phyloP scores from a whole-genome alignment of 805 yeast genomes.

The Saccharomyces mikatae region DNA sequence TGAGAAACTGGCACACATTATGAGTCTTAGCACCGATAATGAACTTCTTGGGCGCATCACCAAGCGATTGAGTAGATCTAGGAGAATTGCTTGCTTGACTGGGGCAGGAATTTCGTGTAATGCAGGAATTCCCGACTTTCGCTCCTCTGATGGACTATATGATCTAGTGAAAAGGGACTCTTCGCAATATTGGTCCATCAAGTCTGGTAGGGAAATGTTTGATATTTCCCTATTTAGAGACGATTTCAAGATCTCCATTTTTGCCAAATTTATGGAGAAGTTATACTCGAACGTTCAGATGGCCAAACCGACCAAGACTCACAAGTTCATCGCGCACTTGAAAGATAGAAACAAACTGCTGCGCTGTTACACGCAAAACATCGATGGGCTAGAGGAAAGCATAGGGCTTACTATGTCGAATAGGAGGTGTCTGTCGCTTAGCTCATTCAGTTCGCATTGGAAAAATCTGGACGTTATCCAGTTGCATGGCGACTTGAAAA shows the following conservation, averaged over 20 bases:
- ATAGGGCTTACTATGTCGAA: slow-evolving; percentile 57
- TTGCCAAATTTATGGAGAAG: slow-evolving; percentile 83
- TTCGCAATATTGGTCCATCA: slow-evolving; percentile 44
- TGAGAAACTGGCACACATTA: slow-evolving; percentile 11
- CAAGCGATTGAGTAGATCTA: slow-evolving; percentile 23
- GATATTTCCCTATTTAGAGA: slow-evolving; percentile 76
- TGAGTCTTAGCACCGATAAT: slow-evolving; percentile 8
- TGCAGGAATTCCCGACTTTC: slow-evolving; percentile 95
- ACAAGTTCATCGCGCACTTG: slow-evolving; percentile 55
- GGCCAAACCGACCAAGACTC: slow-evolving; percentile 82
- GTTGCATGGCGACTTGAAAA: slow-evolving; percentile 81
- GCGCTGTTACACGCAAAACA: slow-evolving; percentile 90
- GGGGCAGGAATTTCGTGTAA: slow-evolving; percentile 97
- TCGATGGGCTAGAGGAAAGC: slow-evolving; percentile 74
- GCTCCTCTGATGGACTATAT: slow-evolving; percentile 79
- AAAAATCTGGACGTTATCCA: slow-evolving; percentile 71
- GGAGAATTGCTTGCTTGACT: slow-evolving; percentile 60
- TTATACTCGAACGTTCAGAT: slow-evolving; percentile 52
- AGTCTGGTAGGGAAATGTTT: slow-evolving; percentile 84
- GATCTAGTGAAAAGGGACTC: slow-evolving; percentile 56
- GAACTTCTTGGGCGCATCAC: slow-evolving; percentile 20
- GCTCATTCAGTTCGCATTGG: slow-evolving; percentile 38
- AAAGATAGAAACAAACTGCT: slow-evolving; percentile 58
- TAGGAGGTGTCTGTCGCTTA: slow-evolving; percentile 11
- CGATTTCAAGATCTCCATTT: slow-evolving; percentile 55